Evolutionary conservation across 129 eudicot genomes (phyloP).

Genomic region (Smallanthus sonchifolius): DNA sequence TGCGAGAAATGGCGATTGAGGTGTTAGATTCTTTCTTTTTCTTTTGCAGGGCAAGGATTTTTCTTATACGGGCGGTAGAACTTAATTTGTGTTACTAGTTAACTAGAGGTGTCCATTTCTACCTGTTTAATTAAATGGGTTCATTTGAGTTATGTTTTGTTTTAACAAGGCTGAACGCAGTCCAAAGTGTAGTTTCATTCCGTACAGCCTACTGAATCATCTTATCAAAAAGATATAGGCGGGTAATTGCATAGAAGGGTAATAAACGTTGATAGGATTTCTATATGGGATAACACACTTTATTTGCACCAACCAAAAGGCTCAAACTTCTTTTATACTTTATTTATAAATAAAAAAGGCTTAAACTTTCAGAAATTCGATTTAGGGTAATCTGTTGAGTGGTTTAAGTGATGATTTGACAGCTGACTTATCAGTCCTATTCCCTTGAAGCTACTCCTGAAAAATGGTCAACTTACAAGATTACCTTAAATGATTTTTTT

Average conservation of each 20-base stretch:
- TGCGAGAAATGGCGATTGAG: slow-evolving; percentile 97
- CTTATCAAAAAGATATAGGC: not conserved
- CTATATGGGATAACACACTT: slow-evolving; percentile 9
- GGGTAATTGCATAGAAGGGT: not conserved
- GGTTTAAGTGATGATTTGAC: not conserved
- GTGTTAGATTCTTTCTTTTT: slow-evolving; percentile 34
- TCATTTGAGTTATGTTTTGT: not conserved
- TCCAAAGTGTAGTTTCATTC: not conserved
- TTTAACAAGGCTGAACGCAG: not conserved
- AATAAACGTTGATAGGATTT: not conserved
- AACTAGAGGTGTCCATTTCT: not conserved
- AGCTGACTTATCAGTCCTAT: not conserved
- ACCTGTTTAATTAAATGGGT: not conserved
- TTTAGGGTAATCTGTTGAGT: not conserved
- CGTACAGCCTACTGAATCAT: not conserved
- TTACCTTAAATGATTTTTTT: not conserved
- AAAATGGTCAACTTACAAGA: not conserved
- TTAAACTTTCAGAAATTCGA: not conserved
- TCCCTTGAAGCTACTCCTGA: not conserved
- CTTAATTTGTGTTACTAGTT: not conserved
- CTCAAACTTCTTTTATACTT: not conserved
- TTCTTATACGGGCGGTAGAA: not conserved
- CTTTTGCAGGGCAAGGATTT: not conserved
- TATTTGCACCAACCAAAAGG: slow-evolving; percentile 1
- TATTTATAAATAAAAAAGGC: not conserved